A percentile compares a stretch with the other conserved stretches of the same genome.
phyloP scores from a whole-genome alignment of 192 early-diverging fungal genomes.

The Linnemannia elongata region DNA sequence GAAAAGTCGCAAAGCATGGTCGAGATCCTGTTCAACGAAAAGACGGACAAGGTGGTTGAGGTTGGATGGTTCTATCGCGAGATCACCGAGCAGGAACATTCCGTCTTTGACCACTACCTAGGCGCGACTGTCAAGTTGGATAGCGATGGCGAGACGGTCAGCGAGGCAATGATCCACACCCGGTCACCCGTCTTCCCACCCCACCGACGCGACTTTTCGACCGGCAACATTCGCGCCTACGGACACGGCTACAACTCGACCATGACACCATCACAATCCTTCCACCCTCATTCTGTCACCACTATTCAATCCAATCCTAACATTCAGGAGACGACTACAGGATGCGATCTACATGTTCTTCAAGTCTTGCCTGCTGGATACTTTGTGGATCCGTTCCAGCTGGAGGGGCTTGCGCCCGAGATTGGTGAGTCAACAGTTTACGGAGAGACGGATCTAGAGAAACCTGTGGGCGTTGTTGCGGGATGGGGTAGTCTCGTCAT shows the following conservation, averaged over 20 bases:
- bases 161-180: slow-evolving; percentile 43
- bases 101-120: slow-evolving; percentile 33
- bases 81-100: slow-evolving; percentile 40
- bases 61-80: slow-evolving; percentile 55
- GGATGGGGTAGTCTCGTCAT: slow-evolving; percentile 51
- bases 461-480: slow-evolving; percentile 48
- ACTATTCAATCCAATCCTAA: slow-evolving; percentile 49
- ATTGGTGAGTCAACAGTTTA: slow-evolving; percentile 41
- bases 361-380: slow-evolving; percentile 44
- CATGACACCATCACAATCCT: slow-evolving; percentile 44
- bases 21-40: slow-evolving; percentile 28
- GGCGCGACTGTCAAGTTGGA: slow-evolving; percentile 46
- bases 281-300: slow-evolving; percentile 51
- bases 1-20: slow-evolving; percentile 9
- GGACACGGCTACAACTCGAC: slow-evolving; percentile 44
- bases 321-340: slow-evolving; percentile 27
- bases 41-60: slow-evolving; percentile 41
- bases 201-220: slow-evolving; percentile 30
- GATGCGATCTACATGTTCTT: slow-evolving; percentile 37
- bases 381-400: slow-evolving; percentile 55
- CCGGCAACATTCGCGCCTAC: slow-evolving; percentile 14
- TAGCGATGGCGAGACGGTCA: slow-evolving; percentile 30
- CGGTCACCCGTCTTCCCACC: slow-evolving; percentile 52
- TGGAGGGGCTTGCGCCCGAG: slow-evolving; percentile 46
- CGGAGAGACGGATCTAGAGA: slow-evolving; percentile 55